Evolutionary conservation across 2,329 filamentous ascomycete genomes (phyloP).

Genomic region (Claviceps sorghi): DNA sequence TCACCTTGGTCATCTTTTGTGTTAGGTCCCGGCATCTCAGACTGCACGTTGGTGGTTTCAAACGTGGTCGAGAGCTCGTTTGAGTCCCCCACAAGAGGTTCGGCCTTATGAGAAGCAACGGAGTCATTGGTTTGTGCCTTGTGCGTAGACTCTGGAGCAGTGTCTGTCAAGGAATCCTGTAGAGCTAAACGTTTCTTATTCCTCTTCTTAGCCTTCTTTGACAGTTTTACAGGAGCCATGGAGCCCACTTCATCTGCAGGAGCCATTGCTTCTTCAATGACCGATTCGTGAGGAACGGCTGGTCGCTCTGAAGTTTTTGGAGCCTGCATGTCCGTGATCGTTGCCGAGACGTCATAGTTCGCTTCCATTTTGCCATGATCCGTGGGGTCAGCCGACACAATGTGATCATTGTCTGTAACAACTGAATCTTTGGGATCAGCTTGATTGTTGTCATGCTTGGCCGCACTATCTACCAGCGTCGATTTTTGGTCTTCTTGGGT

Average conservation of each 20-base stretch:
- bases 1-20: constrained; percentile 18
- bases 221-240: constrained; percentile 12
- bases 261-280: background rate
- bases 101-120: background rate
- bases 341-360: background rate
- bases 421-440: background rate
- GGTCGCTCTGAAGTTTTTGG: background rate
- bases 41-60: background rate
- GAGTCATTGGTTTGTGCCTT: background rate
- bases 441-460: background rate
- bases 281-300: background rate
- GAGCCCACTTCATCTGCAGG: constrained; percentile 3
- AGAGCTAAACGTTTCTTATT: constrained; percentile 17
- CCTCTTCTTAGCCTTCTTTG: constrained; percentile 22
- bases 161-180: constrained; percentile 6
- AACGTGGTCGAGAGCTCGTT: constrained; percentile 9
- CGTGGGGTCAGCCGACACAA: background rate
- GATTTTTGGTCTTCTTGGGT: background rate
- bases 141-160: background rate
- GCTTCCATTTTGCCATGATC: background rate
- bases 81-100: background rate
- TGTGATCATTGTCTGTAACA: background rate
- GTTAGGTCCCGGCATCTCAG: constrained; percentile 10
- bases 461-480: background rate
- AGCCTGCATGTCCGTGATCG: background rate